Evolutionary conservation across 768 basidiomycete genomes (phyloP).

Genomic region (Glaciozyma antarctica): DNA sequence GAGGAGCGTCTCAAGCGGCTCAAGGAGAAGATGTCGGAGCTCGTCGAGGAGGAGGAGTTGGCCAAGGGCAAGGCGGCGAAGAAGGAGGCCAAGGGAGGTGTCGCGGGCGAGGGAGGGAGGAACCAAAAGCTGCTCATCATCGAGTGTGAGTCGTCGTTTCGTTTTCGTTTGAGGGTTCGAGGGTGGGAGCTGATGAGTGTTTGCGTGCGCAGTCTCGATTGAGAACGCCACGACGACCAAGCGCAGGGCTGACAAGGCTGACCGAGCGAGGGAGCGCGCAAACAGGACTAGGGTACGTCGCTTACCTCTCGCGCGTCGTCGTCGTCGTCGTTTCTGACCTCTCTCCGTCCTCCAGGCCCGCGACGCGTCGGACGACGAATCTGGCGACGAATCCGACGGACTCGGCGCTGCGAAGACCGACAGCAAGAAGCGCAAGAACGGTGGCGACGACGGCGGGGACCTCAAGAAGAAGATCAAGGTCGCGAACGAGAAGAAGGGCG

Average conservation of each 20-base stretch:
- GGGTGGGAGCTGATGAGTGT: background rate
- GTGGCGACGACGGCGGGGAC: background rate
- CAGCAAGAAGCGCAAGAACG: background rate
- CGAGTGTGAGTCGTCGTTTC: slow-evolving; percentile 21
- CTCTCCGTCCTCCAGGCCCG: background rate
- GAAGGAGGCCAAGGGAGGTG: slow-evolving; percentile 26
- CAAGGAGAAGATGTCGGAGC: slow-evolving; percentile 25
- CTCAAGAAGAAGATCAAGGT: background rate
- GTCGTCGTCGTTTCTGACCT: background rate
- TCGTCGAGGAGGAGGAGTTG: slow-evolving; percentile 30
- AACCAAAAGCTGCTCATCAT: slow-evolving; percentile 26
- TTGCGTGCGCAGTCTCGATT: slow-evolving; percentile 26
- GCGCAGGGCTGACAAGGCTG: slow-evolving; percentile 30
- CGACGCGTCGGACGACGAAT: background rate
- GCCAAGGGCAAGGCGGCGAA: slow-evolving; percentile 23
- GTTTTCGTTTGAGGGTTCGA: no score
- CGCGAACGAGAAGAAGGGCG: background rate
- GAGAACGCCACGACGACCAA: slow-evolving; percentile 20
- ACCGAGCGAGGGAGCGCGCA: slow-evolving; percentile 19
- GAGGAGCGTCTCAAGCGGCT: slow-evolving; percentile 25
- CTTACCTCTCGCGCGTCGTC: background rate
- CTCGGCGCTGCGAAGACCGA: background rate
- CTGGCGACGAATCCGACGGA: background rate
- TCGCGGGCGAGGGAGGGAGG: slow-evolving; percentile 25
- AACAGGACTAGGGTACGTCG: background rate